Base-by-base conservation (phyloP, 78 protist species). In the Acrasis kona region DNA sequence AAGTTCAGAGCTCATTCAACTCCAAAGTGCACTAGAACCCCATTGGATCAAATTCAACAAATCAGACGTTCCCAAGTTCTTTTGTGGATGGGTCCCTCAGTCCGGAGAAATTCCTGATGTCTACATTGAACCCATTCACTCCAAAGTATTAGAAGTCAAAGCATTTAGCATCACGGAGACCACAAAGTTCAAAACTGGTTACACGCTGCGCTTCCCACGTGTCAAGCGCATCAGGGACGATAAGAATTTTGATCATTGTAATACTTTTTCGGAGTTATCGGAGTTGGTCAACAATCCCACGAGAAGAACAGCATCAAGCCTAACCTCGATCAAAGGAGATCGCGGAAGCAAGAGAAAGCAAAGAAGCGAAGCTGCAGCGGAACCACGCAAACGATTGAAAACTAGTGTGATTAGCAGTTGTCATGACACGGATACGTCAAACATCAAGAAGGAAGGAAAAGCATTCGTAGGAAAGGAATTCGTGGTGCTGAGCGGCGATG, bases 171-270 rank as follows among this genome's bases (percentile, higher is more conserved):
- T 91, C 66, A 70, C 61, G 7, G 37, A 41, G 5, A 65, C 91
- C 1, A 84, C 70, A 2, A 82, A 78, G 76, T 88, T 84, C 69
- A 3, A 5, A 6, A 40, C 31, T 28, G 87, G 89, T 1, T 50
- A 37, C 67, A 89, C 95, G 5, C 70, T 91, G 4, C 68, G 95
- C n/a, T 91, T 91, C 34, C 95, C 95, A 7, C 79, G 95, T 8
- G 87, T 84, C 35, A 36, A 77, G 34, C 65, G 72, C 38, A 61
- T 91, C 5, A 84, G 95, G 10, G 28, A 19, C 19, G 95, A 89
- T 82, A 85, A 86, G 73, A n/a, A 5, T 36, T 87, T 71, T 2
- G 72, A 29, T 4, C 74, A 77, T 39, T 66, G 73, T 8, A 36
- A 31, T 39, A 30, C 5, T 29, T 39, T 77, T 32, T 34, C 5